Base-by-base conservation (phyloP, 345 rosid species). In the Eucalyptus erythrocorys region DNA sequence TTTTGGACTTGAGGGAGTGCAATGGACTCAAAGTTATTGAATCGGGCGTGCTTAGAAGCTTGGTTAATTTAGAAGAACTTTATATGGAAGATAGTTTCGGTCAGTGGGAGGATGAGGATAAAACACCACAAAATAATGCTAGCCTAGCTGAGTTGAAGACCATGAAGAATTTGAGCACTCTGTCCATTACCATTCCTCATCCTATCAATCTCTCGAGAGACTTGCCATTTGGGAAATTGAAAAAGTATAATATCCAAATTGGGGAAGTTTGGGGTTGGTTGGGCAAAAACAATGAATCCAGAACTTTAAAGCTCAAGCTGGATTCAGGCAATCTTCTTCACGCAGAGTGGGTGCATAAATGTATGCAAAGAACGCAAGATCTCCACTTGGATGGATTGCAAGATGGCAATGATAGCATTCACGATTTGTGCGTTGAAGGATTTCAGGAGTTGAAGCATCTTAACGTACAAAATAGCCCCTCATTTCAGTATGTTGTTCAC, bases 1-100 rank as follows among this genome's bases (percentile, higher is more conserved):
- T 81, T 27, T 85, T 90, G 37, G 87, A 91, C 80, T 81, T 91
- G 86, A 86, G 16, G 2, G 1, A 5, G 17, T 90, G 93, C 26
- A 13, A 5, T 1, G 8, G 22, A 4, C 89, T 92, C 4, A 27
- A 55, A 89, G 85, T 51, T 16, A 88, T 92, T 47, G 87, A 90
- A 53, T 26, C 85, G 2, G 57, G 48, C 13, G 86, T 92, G 40
- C 61, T 93, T 0, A 71, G 87, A 86, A 27, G 61, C 21, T 90
- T 92, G 85, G 43, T 68, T 27, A 48, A 30, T 10, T 88, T 92
- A 27, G 93, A 93, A 68, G 93, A 92, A 27, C 30, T 93, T 16
- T 88, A 57, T 45, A 81, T 90, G 76, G 40, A n/a, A 90, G 22
- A 27, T 1, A 82, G 91, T 79, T 91, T 85, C 79, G 6, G 10